Evolutionary conservation across 2,329 filamentous ascomycete species (phyloP).

Genomic region (Trichoderma simmonsii): DNA sequence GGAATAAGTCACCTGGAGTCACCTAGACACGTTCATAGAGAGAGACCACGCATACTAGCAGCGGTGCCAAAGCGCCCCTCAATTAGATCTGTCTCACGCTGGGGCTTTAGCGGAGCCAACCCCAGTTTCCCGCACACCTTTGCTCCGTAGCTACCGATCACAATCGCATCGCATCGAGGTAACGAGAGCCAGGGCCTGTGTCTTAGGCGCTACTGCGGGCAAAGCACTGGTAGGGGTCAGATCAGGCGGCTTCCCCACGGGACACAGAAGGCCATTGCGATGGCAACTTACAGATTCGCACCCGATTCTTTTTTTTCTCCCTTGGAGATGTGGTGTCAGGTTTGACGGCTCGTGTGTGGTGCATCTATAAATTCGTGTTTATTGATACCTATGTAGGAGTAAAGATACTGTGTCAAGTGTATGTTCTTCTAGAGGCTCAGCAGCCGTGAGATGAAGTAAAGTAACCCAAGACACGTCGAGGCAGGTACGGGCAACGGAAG

Average conservation of each 20-base stretch:
- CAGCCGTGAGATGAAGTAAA: neutral
- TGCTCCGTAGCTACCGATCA: neutral
- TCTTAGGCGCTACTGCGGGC: slow-evolving; percentile 2
- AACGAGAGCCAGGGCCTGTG: neutral
- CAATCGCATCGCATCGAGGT: neutral
- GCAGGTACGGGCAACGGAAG: slow-evolving; percentile 5
- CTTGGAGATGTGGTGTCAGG: neutral
- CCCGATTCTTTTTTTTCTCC: neutral
- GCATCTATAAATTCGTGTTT: neutral
- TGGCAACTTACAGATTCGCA: neutral
- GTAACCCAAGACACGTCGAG: neutral
- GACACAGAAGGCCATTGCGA: neutral
- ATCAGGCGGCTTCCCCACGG: neutral
- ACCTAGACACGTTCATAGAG: neutral
- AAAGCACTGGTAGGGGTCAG: neutral
- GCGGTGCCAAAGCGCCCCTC: neutral
- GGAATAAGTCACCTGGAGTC: neutral
- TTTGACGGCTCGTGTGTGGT: neutral
- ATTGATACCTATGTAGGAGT: neutral
- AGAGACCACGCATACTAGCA: neutral
- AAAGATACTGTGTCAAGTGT: neutral
- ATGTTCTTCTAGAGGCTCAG: neutral
- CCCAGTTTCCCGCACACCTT: slow-evolving; percentile 1
- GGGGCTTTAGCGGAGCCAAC: neutral
- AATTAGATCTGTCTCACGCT: neutral